Base-by-base conservation (phyloP, 2,329 filamentous ascomycete species). In the Botrytis tulipae region DNA sequence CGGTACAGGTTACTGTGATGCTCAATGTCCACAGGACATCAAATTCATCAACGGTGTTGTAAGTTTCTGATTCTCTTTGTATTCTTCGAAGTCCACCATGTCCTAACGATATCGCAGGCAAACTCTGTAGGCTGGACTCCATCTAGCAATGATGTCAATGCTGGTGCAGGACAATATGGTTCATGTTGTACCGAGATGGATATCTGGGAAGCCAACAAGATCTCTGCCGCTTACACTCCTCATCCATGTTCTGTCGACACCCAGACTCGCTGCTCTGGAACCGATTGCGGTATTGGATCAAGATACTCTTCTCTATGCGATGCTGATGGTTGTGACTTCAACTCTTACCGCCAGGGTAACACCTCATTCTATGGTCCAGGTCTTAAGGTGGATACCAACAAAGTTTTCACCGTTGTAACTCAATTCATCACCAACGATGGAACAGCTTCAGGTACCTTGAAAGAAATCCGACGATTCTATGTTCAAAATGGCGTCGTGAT, bases 101-200 rank as follows among this genome's bases (percentile, higher is more conserved):
- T 75, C 78, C 70, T 72, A 35, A 72, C 46, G 1, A 9, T 44
- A 35, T 42, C 35, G 40, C 42, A 87, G 84, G 88, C 83, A 67
- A 91, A 90, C 79, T 83, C 85, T n/a, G 85, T 86, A 6, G 84
- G 84, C 74, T 88, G 87, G 87, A 77, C 72, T 25, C 79, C 85
- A 25, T 85, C 85, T 0, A 71, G 76, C n/a, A 86, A 83, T 74
- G 86, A 88, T 79, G 77, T 79, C 71, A 89, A 89, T 79, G 84
- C 87, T 44, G 88, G 88, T 73, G 78, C 80, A 44, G 87, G 87
- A 63, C 81, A 83, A 63, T 84, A 86, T 71, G 90, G 90, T 76
- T 84, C 89, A 60, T 92, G 90, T 86, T 92, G 90, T 81, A 83
- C 86, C 61, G 90, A 92, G 82, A 90, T 92, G 86, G 90, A 92